These are phyloP conservation scores for Petunia hybrid DNA, from an alignment of 305 asterid genomes.

Conservation along the genomic window DNA sequence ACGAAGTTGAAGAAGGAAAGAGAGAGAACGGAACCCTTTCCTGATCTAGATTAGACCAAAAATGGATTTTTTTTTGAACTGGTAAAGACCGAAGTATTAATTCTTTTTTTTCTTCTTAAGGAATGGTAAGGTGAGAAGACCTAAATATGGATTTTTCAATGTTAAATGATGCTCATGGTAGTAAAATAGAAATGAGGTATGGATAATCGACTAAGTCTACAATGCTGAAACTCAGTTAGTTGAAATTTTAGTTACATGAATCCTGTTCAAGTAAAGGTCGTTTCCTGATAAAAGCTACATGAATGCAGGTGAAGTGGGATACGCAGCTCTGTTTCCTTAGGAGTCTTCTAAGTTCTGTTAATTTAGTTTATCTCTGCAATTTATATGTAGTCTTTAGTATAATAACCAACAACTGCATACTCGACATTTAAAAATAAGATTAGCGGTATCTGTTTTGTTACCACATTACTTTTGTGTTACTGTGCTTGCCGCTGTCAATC, in stretches of 20 bases:
- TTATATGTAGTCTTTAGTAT: neutral
- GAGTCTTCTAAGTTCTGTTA: neutral
- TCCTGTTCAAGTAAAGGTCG: neutral
- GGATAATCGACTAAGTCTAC: neutral
- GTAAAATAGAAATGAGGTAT: neutral
- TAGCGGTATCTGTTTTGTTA: neutral
- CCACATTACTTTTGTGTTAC: neutral
- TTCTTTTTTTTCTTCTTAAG: no score
- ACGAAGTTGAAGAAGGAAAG: neutral
- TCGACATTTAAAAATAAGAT: neutral
- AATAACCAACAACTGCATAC: neutral
- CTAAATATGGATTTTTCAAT: neutral
- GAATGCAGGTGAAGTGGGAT: constrained; percentile 9
- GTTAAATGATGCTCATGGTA: constrained; percentile 7
- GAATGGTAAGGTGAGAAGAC: neutral
- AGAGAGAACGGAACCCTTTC: neutral
- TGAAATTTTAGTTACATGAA: neutral
- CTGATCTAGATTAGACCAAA: no score
- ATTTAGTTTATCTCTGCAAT: neutral
- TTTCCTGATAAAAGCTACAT: neutral
- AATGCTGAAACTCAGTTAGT: neutral
- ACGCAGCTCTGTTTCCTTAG: neutral
- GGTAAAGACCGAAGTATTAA: no score
- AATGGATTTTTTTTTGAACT: no score
- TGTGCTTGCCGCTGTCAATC: neutral